Conservation (phyloP, 495 filamentous ascomycete genomes). For the Clavariopsis aquatica region DNA sequence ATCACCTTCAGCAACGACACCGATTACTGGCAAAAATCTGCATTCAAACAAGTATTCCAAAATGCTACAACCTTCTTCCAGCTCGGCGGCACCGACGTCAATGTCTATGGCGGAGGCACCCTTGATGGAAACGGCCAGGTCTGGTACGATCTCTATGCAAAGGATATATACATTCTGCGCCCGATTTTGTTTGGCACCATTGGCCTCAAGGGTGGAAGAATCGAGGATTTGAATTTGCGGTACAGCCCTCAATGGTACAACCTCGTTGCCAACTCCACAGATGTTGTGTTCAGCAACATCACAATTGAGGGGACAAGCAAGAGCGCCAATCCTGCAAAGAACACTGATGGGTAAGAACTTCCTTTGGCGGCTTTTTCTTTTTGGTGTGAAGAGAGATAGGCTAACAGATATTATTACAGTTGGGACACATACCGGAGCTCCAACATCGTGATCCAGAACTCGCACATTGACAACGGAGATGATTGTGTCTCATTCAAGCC, state of each 20-base stretch:
- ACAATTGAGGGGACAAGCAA: conserved; percentile 59
- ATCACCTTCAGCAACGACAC: conserved; percentile 66
- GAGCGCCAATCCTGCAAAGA: conserved; percentile 58
- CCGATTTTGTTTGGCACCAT: conserved; percentile 66
- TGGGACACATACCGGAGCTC: conserved; percentile 63
- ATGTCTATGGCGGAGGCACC: conserved; percentile 65
- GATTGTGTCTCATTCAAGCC: conserved; percentile 81
- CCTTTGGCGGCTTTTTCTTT: neutral
- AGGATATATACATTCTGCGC: conserved; percentile 52
- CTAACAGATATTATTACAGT: neutral
- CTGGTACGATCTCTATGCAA: conserved; percentile 59
- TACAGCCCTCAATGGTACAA: conserved; percentile 70
- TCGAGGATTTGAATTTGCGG: conserved; percentile 62
- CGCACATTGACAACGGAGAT: conserved; percentile 67
- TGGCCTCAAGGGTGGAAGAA: conserved; percentile 60
- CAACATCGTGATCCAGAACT: conserved; percentile 68
- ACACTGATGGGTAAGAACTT: conserved; percentile 54
- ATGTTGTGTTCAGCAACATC: conserved; percentile 68
- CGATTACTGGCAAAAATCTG: conserved; percentile 65
- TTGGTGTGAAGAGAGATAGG: neutral
- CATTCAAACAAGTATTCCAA: conserved; percentile 63
- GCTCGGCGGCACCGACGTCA: conserved; percentile 67
- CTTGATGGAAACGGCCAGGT: conserved; percentile 68
- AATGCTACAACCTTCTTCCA: conserved; percentile 70
- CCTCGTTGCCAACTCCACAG: conserved; percentile 65